phyloP scores from a whole-genome alignment of 169 alveolate genomes.

The Babesia bigemina region DNA sequence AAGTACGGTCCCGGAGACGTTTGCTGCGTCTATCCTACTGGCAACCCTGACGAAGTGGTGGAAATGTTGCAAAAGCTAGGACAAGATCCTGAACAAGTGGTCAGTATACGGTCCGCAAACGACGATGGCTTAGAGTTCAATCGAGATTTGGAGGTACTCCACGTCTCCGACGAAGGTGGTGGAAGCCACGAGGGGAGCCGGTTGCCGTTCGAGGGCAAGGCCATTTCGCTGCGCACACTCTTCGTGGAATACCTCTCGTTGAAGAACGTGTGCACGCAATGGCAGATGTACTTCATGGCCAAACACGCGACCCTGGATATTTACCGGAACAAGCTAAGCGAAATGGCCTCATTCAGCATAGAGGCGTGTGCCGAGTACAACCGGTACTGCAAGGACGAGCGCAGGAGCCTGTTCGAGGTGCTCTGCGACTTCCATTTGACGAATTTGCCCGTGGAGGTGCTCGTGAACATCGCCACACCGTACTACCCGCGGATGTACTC shows the following conservation, averaged over 20 bases:
- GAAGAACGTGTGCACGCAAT: slow-evolving; percentile 50
- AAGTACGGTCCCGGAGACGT: slow-evolving; percentile 51
- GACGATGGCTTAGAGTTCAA: slow-evolving; percentile 4
- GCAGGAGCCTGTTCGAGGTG: slow-evolving; percentile 54
- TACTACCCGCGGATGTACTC: slow-evolving; percentile 64
- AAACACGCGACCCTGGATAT: slow-evolving; percentile 31
- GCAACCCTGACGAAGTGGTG: slow-evolving; percentile 27
- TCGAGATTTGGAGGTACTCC: neutral
- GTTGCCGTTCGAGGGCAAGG: slow-evolving; percentile 33
- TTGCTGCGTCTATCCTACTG: slow-evolving; percentile 48
- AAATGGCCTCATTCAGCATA: slow-evolving; percentile 35
- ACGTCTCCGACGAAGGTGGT: neutral
- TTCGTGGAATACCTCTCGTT: slow-evolving; percentile 43
- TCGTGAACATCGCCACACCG: slow-evolving; percentile 59
- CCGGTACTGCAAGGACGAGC: slow-evolving; percentile 54
- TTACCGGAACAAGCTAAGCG: slow-evolving; percentile 46
- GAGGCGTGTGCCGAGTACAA: slow-evolving; percentile 60
- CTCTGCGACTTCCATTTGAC: slow-evolving; percentile 43
- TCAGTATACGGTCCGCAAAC: neutral
- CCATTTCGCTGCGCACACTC: slow-evolving; percentile 33
- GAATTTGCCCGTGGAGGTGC: slow-evolving; percentile 48
- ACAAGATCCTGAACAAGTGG: slow-evolving; percentile 28
- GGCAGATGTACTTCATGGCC: slow-evolving; percentile 63
- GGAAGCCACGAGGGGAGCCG: neutral
- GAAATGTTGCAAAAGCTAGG: slow-evolving; percentile 14